phyloP scores from a whole-genome alignment of 2,329 filamentous ascomycete genomes.

The Fusarium chlamydosporum region DNA sequence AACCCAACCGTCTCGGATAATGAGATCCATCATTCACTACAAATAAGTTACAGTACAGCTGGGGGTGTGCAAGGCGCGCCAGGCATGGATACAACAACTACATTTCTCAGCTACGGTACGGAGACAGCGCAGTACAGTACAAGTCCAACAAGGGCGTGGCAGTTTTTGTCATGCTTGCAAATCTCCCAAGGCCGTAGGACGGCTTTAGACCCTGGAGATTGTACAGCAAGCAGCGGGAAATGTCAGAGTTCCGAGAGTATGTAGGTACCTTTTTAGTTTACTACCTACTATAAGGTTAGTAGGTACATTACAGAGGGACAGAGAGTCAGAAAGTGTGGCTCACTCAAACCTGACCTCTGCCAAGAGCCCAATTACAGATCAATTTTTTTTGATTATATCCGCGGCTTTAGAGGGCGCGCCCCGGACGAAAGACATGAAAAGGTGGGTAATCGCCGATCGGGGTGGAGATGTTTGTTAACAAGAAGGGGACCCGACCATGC shows the following conservation, averaged over 20 bases:
- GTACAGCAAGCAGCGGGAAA: constrained; percentile 7
- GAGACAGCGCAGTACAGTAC: constrained; percentile 5
- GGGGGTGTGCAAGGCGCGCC: constrained; percentile 25
- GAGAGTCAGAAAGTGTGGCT: constrained; percentile 3
- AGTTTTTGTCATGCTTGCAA: constrained; percentile 50
- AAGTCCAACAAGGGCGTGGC: constrained; percentile 39
- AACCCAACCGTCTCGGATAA: constrained; percentile 29
- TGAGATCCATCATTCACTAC: constrained; percentile 28
- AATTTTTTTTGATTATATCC: constrained; percentile 35
- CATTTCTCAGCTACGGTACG: constrained; percentile 9
- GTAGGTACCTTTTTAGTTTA: constrained; percentile 15
- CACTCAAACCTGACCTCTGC: not conserved
- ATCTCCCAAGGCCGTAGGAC: constrained; percentile 39
- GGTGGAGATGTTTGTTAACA: constrained; percentile 34
- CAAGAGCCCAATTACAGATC: constrained; percentile 31
- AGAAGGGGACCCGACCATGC: constrained; percentile 29
- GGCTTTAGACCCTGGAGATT: constrained; percentile 13
- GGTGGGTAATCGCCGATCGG: constrained; percentile 46
- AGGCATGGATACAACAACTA: not conserved
- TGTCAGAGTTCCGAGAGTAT: constrained; percentile 7
- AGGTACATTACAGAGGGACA: constrained; percentile 4
- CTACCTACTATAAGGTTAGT: too few relatives aligned
- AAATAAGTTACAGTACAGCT: constrained; percentile 30
- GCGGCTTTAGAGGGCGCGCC: constrained; percentile 40
- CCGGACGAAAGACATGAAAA: constrained; percentile 35